phyloP scores from a whole-genome alignment of 495 filamentous ascomycete genomes.

The Penicillium turbatum region DNA sequence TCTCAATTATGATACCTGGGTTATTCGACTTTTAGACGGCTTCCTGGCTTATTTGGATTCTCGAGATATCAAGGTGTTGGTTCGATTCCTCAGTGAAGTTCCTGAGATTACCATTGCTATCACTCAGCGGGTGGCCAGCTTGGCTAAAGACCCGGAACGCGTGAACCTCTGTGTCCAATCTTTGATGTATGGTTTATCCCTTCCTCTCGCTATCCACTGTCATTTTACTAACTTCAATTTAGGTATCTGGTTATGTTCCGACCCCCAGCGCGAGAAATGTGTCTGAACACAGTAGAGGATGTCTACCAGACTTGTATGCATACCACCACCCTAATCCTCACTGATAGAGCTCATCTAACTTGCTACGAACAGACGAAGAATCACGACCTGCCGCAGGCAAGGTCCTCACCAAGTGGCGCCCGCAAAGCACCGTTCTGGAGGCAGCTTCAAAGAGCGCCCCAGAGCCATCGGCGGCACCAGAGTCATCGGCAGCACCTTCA shows the following conservation, averaged over 20 bases:
- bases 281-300: conserved; percentile 76
- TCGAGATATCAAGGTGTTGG: conserved; percentile 75
- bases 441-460: conserved; percentile 8
- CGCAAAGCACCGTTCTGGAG: conserved; percentile 21
- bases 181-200: conserved; percentile 47
- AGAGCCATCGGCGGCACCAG: background rate
- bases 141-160: conserved; percentile 85
- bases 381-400: conserved; percentile 43
- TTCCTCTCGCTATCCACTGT: background rate
- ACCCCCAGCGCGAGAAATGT: conserved; percentile 75
- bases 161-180: conserved; percentile 58
- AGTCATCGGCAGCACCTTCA: background rate
- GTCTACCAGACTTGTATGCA: conserved; percentile 66
- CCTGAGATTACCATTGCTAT: conserved; percentile 69
- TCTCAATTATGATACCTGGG: conserved; percentile 75
- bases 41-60: conserved; percentile 81
- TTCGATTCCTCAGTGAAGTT: conserved; percentile 87
- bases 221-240: conserved; percentile 11
- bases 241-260: conserved; percentile 82
- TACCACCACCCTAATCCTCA: background rate
- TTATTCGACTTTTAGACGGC: conserved; percentile 75
- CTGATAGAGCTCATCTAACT: conserved; percentile 14
- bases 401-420: conserved; percentile 42
- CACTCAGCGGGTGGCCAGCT: conserved; percentile 66
- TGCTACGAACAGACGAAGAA: conserved; percentile 35